Conservation (phyloP, 139 green algal species). For the Asterochloris erici region DNA sequence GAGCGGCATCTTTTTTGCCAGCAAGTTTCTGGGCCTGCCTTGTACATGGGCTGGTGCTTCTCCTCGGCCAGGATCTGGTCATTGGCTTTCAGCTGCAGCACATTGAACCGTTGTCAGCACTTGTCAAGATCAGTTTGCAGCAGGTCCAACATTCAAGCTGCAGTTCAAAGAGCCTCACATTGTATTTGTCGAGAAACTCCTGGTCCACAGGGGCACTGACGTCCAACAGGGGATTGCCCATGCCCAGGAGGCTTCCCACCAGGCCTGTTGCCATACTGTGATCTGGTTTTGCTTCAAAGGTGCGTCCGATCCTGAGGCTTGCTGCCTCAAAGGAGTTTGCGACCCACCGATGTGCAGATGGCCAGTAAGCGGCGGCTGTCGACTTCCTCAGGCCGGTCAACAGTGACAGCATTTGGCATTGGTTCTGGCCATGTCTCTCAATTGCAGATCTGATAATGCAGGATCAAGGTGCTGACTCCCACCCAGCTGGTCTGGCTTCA, state of each 20-base stretch:
- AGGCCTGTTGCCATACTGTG: slow-evolving; percentile 4
- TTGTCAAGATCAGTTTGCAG: background rate
- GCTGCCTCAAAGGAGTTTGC: too few relatives aligned
- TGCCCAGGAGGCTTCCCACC: slow-evolving; percentile 62
- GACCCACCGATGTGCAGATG: too few relatives aligned
- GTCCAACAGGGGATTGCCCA: slow-evolving; percentile 97
- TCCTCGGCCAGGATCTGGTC: slow-evolving; percentile 99
- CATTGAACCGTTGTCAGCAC: background rate
- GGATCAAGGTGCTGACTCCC: too few relatives aligned
- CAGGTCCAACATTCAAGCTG: background rate
- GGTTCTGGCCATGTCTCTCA: too few relatives aligned
- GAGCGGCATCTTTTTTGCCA: background rate
- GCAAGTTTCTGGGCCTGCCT: slow-evolving; percentile 25
- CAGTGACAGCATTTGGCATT: too few relatives aligned
- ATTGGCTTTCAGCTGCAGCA: slow-evolving; percentile 81
- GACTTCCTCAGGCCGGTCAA: too few relatives aligned
- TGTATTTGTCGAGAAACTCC: slow-evolving; percentile 87
- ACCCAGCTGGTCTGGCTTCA: too few relatives aligned
- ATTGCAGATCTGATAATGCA: too few relatives aligned
- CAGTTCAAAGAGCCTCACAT: slow-evolving; percentile 36
- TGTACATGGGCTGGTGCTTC: slow-evolving; percentile 92
- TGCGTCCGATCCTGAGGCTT: too few relatives aligned
- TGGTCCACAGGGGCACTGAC: slow-evolving; percentile 82
- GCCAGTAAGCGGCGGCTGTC: too few relatives aligned
- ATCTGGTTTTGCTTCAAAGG: background rate